Conservation (phyloP, 768 basidiomycete genomes). For the Hydnum rufescens region DNA sequence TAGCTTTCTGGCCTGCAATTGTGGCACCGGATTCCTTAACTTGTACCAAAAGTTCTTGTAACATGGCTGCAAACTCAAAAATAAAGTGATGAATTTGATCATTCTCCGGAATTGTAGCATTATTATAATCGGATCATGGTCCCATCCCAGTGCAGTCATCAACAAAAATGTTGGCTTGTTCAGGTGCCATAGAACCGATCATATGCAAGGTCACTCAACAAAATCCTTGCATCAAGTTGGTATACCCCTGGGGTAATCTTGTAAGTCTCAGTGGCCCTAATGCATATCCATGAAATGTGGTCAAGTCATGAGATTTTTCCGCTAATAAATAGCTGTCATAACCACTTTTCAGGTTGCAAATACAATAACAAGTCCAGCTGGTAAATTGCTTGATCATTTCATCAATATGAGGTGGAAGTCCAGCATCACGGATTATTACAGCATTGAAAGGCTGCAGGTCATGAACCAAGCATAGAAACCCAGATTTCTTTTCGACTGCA, state of each 20-base stretch:
- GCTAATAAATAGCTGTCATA: background rate
- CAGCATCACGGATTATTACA: slow-evolving; percentile 22
- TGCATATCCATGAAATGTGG: background rate
- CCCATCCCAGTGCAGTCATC: background rate
- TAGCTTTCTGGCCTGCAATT: background rate
- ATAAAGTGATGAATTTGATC: background rate
- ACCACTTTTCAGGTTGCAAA: background rate
- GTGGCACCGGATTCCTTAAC: background rate
- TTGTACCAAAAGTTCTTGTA: background rate
- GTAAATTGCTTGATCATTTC: slow-evolving; percentile 19
- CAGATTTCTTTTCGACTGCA: background rate
- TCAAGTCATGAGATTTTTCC: background rate
- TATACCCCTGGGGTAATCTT: background rate
- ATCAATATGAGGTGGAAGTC: slow-evolving; percentile 18
- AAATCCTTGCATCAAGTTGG: background rate
- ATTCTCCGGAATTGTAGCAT: background rate
- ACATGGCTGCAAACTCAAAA: background rate
- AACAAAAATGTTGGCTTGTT: background rate
- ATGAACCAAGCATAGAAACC: slow-evolving; percentile 18
- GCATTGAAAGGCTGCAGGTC: slow-evolving; percentile 22
- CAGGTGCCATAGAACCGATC: background rate
- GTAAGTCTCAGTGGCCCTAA: background rate
- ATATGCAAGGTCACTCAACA: background rate
- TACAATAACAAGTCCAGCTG: slow-evolving; percentile 6
- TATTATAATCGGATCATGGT: background rate